These are phyloP conservation scores for Mucor irregularis DNA, from an alignment of 371 early-diverging fungal species.

Conservation along the genomic window DNA sequence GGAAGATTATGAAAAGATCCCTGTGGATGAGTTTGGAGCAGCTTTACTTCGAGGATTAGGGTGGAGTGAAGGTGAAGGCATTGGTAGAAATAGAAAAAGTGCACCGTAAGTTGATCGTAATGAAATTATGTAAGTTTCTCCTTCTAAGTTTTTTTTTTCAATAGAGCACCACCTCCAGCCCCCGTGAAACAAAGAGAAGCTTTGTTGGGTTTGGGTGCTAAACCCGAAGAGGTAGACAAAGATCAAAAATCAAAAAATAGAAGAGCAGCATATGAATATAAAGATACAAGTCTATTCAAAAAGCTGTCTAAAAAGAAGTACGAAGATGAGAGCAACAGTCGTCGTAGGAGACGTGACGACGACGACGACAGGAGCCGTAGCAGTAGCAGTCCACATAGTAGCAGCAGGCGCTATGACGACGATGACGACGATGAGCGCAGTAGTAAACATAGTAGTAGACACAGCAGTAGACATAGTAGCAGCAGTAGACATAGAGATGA, in stretches of 20 bases:
- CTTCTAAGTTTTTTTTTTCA: not conserved
- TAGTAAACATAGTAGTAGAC: slow-evolving; percentile 5
- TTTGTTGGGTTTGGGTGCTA: slow-evolving; percentile 78
- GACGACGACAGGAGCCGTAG: not conserved
- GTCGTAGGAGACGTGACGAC: not conserved
- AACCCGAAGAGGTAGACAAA: slow-evolving; percentile 46
- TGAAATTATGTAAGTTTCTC: not conserved
- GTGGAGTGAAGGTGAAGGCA: slow-evolving; percentile 78
- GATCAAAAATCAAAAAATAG: slow-evolving; percentile 19
- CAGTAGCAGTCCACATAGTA: not conserved
- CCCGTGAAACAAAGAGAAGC: slow-evolving; percentile 64
- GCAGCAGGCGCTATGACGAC: too few relatives aligned
- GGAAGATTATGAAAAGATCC: slow-evolving; percentile 83
- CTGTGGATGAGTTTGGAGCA: slow-evolving; percentile 89
- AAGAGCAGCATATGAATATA: slow-evolving; percentile 38
- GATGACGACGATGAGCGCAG: not conserved
- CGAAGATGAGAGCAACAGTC: slow-evolving; percentile 22
- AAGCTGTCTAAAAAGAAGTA: slow-evolving; percentile 37
- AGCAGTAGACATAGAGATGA: not conserved
- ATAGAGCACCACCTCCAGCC: slow-evolving; percentile 39
- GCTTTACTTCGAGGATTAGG: slow-evolving; percentile 92
- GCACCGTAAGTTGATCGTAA: slow-evolving; percentile 30
- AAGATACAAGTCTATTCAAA: slow-evolving; percentile 46
- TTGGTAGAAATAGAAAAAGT: slow-evolving; percentile 54
- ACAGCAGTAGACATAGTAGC: slow-evolving; percentile 6